Evolutionary conservation across 2,329 filamentous ascomycete species (phyloP), one percentile per base, ranked within the genome.

Genomic region (Beauveria scarabaeidicola): DNA sequence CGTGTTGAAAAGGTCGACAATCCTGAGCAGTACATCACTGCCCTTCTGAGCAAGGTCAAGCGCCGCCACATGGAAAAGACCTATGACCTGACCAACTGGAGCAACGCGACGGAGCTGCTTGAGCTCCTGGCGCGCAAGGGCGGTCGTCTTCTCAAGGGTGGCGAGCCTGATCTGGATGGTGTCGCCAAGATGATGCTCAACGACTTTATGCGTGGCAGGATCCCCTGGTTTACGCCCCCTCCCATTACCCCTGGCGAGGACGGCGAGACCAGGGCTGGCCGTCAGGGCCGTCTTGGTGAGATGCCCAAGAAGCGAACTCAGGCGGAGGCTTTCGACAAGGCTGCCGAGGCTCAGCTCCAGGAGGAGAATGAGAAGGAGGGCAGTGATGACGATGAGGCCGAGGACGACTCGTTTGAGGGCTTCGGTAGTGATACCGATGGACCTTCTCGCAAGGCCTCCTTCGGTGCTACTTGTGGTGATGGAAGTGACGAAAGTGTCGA

Each of bases 171-270:
- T 72, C 77, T 97, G 59, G 93, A 97, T 67, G 91, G 92, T 67
- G 91, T 96, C 52, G 94, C 94, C 1, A 96, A 96, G 74, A 96
- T 96, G 85, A 89, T 99, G 1, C 77, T 99, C 61, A 97, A 96
- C 68, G 94, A 99, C 70, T 99, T 97, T 71, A 84, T 97, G 69
- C 80, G 94, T 64, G 94, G 94, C 60, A 97, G 93, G 75, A 90
- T 97, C 27, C 94, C 94, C 1, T 99, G 95, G 94, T 99, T 91
- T 69, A 94, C 90, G 0, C 86, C 91, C 9, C 87, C 91, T 10
- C 91, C 92, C 2, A 77, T 75, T 15, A 75, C 3, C 46, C 10
- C 76, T 3, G 81, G 82, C 7, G 80, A 81, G 36, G 77, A 75
- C 15, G 74, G 75, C 11, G 76, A 76, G 36, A 75, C 73, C 41